phyloP scores from a whole-genome alignment of 2,329 filamentous ascomycete species.

The Pestalotiopsis sp. region DNA sequence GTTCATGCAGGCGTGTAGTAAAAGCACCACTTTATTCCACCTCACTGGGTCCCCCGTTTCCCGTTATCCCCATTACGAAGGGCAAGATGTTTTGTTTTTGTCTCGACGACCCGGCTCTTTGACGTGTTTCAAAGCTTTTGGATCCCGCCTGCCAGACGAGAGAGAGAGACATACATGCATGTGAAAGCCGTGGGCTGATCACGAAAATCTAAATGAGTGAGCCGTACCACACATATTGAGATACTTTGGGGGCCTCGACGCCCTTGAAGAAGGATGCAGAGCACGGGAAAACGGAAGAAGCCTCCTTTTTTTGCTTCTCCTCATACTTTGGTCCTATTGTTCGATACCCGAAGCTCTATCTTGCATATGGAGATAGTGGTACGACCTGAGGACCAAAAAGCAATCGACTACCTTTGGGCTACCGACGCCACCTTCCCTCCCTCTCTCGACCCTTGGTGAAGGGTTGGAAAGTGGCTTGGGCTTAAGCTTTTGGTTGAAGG shows the following conservation, averaged over 20 bases:
- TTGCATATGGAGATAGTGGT: background rate
- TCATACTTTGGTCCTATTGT: background rate
- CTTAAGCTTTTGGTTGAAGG: background rate
- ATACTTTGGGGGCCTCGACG: background rate
- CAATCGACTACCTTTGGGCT: background rate
- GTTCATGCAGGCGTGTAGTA: background rate
- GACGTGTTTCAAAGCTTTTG: background rate
- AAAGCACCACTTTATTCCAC: background rate
- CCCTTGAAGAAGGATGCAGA: background rate
- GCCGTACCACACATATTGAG: background rate
- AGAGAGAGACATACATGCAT: background rate
- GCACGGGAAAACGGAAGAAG: background rate
- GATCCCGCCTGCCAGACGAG: background rate
- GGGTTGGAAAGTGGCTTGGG: no score
- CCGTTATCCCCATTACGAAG: background rate
- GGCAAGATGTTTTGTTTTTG: background rate
- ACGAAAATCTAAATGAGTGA: background rate
- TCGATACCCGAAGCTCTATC: conserved; percentile 11
- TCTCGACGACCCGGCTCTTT: background rate
- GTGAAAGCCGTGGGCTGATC: background rate
- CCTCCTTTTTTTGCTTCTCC: background rate
- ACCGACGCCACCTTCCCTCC: background rate
- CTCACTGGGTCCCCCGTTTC: background rate
- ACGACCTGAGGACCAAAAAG: background rate
- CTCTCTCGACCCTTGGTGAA: background rate